phyloP scores from a whole-genome alignment of 495 filamentous ascomycete species.

The Podospora pseudopauciseta region DNA sequence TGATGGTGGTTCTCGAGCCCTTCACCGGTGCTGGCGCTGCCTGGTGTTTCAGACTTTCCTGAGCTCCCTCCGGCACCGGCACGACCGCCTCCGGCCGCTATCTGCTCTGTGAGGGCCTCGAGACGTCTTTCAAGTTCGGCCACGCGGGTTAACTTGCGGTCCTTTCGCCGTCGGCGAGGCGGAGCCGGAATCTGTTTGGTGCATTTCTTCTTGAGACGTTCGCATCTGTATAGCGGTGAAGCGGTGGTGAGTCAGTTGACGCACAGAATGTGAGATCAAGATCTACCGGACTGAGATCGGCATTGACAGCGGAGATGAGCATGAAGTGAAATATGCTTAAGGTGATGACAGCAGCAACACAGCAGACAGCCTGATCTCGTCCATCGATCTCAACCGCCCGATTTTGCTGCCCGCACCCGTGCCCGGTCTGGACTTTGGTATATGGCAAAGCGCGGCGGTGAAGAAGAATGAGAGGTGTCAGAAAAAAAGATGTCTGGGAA shows the following conservation, averaged over 20 bases:
- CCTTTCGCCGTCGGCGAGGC: slow-evolving; percentile 29
- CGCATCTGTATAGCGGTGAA: slow-evolving; percentile 22
- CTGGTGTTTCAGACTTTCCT: slow-evolving; percentile 1
- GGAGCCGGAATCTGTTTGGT: slow-evolving; percentile 31
- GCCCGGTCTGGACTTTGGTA: not conserved
- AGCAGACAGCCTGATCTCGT: not conserved
- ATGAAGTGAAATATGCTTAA: not conserved
- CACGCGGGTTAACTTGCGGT: slow-evolving; percentile 32
- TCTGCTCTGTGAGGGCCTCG: slow-evolving; percentile 25
- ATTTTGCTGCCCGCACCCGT: not conserved
- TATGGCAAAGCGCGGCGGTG: too few species aligned
- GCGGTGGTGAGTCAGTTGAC: not conserved
- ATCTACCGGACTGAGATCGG: not conserved
- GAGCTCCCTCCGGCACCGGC: slow-evolving; percentile 24
- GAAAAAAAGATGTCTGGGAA: not conserved
- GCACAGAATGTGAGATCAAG: not conserved
- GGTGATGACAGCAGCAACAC: not conserved
- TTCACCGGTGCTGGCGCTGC: not conserved
- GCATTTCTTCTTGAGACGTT: slow-evolving; percentile 31
- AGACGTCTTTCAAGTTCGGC: slow-evolving; percentile 32
- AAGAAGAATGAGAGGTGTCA: not conserved
- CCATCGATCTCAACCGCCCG: too few species aligned
- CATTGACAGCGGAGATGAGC: not conserved
- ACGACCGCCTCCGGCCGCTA: not conserved
- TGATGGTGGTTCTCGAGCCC: not conserved